Conservation (phyloP, 768 basidiomycete genomes). For the Russula sp. region DNA sequence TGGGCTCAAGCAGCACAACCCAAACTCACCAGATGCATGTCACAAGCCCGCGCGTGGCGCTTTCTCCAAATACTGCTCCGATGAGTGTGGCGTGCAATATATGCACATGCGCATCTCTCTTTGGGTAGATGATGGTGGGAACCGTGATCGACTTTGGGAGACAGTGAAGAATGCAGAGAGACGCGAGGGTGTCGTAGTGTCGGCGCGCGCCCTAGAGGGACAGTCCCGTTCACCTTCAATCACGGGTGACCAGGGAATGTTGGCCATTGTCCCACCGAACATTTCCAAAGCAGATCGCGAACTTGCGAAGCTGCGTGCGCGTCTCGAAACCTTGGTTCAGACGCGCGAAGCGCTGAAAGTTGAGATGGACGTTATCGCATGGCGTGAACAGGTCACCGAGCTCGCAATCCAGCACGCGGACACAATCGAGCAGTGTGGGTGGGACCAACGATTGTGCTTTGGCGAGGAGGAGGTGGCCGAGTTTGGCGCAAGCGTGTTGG, state of each 20-base stretch:
- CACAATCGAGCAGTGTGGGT: conserved; percentile 72
- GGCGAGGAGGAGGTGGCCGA: conserved; percentile 79
- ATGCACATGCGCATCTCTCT: conserved; percentile 62
- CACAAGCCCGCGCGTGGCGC: conserved; percentile 76
- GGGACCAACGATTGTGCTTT: conserved; percentile 82
- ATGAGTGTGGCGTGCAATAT: conserved; percentile 77
- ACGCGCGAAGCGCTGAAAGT: conserved; percentile 63
- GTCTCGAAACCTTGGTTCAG: conserved; percentile 56
- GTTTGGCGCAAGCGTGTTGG: conserved; percentile 61
- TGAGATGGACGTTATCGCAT: conserved; percentile 64
- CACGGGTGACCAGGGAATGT: not conserved
- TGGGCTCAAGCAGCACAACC: conserved; percentile 61
- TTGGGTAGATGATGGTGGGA: conserved; percentile 62
- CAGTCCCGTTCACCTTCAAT: conserved; percentile 8
- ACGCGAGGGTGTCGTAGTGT: conserved; percentile 66
- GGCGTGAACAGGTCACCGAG: conserved; percentile 67
- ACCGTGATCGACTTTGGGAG: conserved; percentile 67
- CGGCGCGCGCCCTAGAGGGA: conserved; percentile 25
- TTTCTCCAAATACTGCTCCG: conserved; percentile 90
- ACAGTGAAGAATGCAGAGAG: conserved; percentile 65
- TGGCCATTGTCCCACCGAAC: conserved; percentile 37
- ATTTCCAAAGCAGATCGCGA: conserved; percentile 56
- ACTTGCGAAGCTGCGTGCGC: conserved; percentile 49
- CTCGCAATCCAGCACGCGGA: conserved; percentile 67
- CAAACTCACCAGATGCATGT: conserved; percentile 64